Percentiles rank a stretch among this genome's conserved stretches.
These are phyloP conservation scores for Diaporthe destruens DNA, from an alignment of 2,329 filamentous ascomycete genomes.

Conservation along the genomic window DNA sequence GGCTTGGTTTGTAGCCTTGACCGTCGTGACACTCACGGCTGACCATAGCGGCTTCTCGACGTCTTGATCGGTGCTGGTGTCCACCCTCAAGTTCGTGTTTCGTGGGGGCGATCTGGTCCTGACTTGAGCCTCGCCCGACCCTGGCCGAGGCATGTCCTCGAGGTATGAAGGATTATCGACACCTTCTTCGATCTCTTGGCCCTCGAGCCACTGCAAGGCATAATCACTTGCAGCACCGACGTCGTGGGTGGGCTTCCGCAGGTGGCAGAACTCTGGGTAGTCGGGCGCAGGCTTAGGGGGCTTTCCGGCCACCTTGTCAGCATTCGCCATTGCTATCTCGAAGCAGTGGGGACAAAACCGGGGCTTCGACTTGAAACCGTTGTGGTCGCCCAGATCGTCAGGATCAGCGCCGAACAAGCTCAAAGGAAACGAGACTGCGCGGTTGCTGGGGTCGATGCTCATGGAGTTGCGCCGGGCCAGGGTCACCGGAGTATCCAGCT, in stretches of 20 bases:
- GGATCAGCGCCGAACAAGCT: slow-evolving; percentile 23
- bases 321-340: slow-evolving; percentile 33
- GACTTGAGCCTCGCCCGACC: background rate
- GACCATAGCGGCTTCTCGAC: slow-evolving; percentile 24
- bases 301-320: slow-evolving; percentile 1
- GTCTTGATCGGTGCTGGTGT: slow-evolving; percentile 1
- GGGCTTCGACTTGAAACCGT: slow-evolving; percentile 19
- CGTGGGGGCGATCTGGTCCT: background rate
- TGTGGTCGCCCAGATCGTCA: slow-evolving; percentile 15
- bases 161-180: background rate
- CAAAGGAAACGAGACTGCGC: slow-evolving; percentile 22
- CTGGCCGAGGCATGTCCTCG: background rate
- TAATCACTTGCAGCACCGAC: slow-evolving; percentile 33
- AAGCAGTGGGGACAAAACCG: slow-evolving; percentile 34
- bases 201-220: slow-evolving; percentile 31
- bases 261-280: slow-evolving; percentile 30
- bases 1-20: slow-evolving; percentile 6
- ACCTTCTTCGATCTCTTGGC: background rate
- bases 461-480: slow-evolving; percentile 26
- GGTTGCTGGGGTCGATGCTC: slow-evolving; percentile 22
- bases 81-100: background rate
- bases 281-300: background rate
- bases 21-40: slow-evolving; percentile 15
- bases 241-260: background rate
- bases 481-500: slow-evolving; percentile 1